Evolutionary conservation across 352 stramenopile species (phyloP).

Genomic region (Pythium diclinum): DNA sequence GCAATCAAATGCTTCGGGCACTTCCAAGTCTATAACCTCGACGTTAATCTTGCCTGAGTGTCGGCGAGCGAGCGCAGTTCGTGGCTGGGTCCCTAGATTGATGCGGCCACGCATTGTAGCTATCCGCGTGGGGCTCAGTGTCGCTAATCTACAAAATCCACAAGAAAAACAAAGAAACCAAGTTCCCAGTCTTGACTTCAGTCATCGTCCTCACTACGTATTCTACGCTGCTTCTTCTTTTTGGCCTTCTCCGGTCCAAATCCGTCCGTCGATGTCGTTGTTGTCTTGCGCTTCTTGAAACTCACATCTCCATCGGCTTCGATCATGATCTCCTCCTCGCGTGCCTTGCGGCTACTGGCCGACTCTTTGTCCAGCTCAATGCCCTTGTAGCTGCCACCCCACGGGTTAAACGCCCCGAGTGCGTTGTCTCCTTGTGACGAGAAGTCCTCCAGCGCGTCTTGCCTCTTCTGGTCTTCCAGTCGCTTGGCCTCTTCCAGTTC

Average conservation of each 20-base stretch:
- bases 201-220: constrained; percentile 61
- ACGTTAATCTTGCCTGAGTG: constrained; percentile 10
- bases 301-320: constrained; percentile 47
- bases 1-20: constrained; percentile 9
- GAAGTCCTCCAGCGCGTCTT: constrained; percentile 64
- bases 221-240: constrained; percentile 64
- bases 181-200: constrained; percentile 19
- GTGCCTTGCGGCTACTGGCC: constrained; percentile 22
- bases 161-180: neutral
- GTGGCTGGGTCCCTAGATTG: constrained; percentile 7
- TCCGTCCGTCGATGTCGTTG: neutral
- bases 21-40: constrained; percentile 9
- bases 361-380: constrained; percentile 54
- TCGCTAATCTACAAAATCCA: constrained; percentile 11
- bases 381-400: constrained; percentile 81
- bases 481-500: constrained; percentile 37
- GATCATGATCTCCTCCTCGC: constrained; percentile 56
- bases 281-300: constrained; percentile 68
- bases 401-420: constrained; percentile 77
- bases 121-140: neutral
- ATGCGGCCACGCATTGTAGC: neutral
- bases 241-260: constrained; percentile 2
- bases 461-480: constrained; percentile 48
- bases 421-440: constrained; percentile 68
- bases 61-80: constrained; percentile 2